Conservation (phyloP, 345 rosid genomes). For the Sonneratia alba region DNA sequence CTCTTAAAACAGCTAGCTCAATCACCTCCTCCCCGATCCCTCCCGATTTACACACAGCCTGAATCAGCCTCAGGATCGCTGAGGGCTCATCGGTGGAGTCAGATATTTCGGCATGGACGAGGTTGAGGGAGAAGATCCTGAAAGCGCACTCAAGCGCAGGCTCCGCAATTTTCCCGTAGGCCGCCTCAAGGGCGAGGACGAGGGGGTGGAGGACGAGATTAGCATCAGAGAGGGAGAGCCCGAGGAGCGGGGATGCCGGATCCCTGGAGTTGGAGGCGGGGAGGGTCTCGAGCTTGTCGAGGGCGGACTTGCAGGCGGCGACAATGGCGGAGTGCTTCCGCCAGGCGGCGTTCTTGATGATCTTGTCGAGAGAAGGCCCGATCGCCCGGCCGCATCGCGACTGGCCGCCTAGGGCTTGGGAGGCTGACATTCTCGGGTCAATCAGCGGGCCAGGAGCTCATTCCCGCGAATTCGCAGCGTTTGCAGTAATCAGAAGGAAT, state of each 20-base stretch:
- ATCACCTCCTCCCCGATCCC: conserved; percentile 64
- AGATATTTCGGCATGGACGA: conserved; percentile 53
- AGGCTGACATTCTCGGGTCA: conserved; percentile 36
- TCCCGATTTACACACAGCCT: conserved; percentile 43
- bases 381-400: conserved; percentile 72
- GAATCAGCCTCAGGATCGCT: conserved; percentile 10
- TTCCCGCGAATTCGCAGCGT: neutral
- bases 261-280: conserved; percentile 25
- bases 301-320: conserved; percentile 72
- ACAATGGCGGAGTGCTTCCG: conserved; percentile 84
- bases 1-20: conserved; percentile 70
- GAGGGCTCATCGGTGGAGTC: conserved; percentile 16
- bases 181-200: conserved; percentile 60
- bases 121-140: conserved; percentile 63
- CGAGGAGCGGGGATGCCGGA: conserved; percentile 41
- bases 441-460: neutral
- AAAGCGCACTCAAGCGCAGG: conserved; percentile 78
- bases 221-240: conserved; percentile 57
- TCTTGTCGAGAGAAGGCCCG: conserved; percentile 74
- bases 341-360: conserved; percentile 94
- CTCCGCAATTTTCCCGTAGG: conserved; percentile 60
- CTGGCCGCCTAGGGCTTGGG: conserved; percentile 69
- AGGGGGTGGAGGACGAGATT: conserved; percentile 51
- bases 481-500: neutral
- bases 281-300: conserved; percentile 64